A percentile compares a stretch with the other conserved stretches of the same genome.
Conservation (phyloP, 2,329 filamentous ascomycete species). For the Magnaporthiopsis poae region DNA sequence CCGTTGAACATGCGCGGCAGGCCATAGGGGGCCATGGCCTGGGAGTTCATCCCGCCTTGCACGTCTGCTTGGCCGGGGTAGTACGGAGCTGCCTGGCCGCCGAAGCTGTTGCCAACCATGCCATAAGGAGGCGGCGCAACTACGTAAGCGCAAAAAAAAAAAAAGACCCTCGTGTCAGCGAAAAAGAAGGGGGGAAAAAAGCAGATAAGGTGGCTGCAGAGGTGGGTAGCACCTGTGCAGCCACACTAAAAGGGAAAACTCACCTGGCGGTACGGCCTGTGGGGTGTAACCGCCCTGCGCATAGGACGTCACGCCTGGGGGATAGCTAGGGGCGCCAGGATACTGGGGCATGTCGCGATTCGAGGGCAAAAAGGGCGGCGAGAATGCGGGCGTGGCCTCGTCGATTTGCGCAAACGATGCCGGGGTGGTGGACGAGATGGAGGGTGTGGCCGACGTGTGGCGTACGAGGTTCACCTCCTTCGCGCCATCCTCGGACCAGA, state of each 20-base stretch:
- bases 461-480: constrained; percentile 59
- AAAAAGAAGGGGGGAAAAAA: background rate
- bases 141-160: background rate
- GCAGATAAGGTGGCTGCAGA: background rate
- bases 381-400: constrained; percentile 22
- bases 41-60: constrained; percentile 13
- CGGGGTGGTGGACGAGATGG: constrained; percentile 70
- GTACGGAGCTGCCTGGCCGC: constrained; percentile 24
- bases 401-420: constrained; percentile 59
- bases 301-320: constrained; percentile 5
- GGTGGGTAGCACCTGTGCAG: background rate
- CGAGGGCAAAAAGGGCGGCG: constrained; percentile 28
- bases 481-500: constrained; percentile 56
- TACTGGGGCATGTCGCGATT: constrained; percentile 25
- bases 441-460: constrained; percentile 56
- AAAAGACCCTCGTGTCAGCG: too few species aligned
- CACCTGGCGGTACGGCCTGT: constrained; percentile 4
- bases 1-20: constrained; percentile 19
- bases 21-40: constrained; percentile 18
- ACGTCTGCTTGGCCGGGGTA: constrained; percentile 15
- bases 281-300: constrained; percentile 1
- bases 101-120: constrained; percentile 25
- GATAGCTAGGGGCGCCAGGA: background rate
- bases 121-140: background rate
- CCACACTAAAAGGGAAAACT: background rate